Evolutionary conservation across 2,329 filamentous ascomycete genomes (phyloP).

Genomic region (Talaromyces piceae): DNA sequence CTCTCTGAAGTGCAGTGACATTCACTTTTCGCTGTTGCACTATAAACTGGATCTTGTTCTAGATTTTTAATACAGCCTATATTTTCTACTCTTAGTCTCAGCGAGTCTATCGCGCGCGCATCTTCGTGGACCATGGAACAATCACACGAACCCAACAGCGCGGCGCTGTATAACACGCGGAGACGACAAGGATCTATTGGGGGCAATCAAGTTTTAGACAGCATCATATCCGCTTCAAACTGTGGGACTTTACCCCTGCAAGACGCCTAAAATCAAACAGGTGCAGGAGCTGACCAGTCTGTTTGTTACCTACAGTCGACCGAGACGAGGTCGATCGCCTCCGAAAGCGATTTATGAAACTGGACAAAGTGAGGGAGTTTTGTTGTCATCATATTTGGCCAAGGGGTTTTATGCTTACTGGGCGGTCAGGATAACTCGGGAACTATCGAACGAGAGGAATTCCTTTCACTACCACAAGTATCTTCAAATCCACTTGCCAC

Average conservation of each 20-base stretch:
- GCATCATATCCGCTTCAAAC: conserved; percentile 93
- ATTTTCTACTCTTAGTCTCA: background rate
- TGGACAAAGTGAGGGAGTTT: conserved; percentile 69
- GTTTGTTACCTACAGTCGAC: conserved; percentile 63
- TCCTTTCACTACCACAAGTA: conserved; percentile 93
- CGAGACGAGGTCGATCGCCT: conserved; percentile 93
- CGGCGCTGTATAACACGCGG: conserved; percentile 38
- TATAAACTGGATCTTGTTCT: too few relatives aligned
- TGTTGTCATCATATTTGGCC: background rate
- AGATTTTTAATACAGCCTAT: background rate
- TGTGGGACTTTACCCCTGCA: conserved; percentile 52
- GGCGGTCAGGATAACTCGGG: conserved; percentile 88
- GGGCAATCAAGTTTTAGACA: conserved; percentile 71
- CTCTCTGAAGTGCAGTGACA: background rate
- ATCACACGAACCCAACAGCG: conserved; percentile 32
- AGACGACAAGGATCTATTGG: conserved; percentile 39
- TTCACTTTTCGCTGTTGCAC: too few relatives aligned
- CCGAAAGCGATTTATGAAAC: conserved; percentile 97
- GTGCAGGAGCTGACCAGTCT: background rate
- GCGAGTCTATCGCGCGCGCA: background rate
- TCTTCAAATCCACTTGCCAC: conserved; percentile 96
- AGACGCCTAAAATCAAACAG: background rate
- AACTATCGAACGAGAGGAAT: conserved; percentile 97
- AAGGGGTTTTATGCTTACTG: conserved; percentile 12
- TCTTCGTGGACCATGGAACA: conserved; percentile 22